A percentile compares a stretch with the other conserved stretches of the same genome.
These are phyloP conservation scores for Fagopyrum esculentum DNA, from an alignment of 148 eudicot genomes.

Conservation along the genomic window DNA sequence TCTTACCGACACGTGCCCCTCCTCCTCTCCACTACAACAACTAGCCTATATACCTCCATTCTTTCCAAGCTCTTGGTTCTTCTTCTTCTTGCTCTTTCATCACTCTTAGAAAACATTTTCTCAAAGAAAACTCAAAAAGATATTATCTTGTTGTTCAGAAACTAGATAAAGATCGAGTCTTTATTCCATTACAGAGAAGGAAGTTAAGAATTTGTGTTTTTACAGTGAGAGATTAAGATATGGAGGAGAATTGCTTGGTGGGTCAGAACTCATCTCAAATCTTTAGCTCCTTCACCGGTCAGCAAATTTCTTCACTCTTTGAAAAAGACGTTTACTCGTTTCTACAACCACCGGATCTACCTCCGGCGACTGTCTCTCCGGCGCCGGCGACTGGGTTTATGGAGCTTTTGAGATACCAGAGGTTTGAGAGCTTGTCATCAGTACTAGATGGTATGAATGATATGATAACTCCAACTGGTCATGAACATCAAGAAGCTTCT, in stretches of 20 bases:
- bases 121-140: neutral
- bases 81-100: neutral
- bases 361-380: neutral
- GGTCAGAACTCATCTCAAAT: neutral
- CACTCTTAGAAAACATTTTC: neutral
- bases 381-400: conserved; percentile 38
- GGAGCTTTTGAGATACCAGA: conserved; percentile 63
- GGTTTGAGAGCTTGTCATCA: conserved; percentile 16
- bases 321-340: neutral
- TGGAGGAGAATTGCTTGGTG: conserved; percentile 5
- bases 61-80: neutral
- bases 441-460: conserved; percentile 1
- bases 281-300: neutral
- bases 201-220: neutral
- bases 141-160: neutral
- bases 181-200: no score
- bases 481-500: conserved; percentile 18
- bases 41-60: conserved; percentile 6
- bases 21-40: neutral
- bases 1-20: conserved; percentile 3
- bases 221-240: neutral
- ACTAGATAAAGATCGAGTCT: neutral
- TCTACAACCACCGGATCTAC: neutral
- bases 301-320: neutral
- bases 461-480: neutral